Conservation (phyloP, 202 grass and related monocot species). For the Brachypodium distachyon region DNA sequence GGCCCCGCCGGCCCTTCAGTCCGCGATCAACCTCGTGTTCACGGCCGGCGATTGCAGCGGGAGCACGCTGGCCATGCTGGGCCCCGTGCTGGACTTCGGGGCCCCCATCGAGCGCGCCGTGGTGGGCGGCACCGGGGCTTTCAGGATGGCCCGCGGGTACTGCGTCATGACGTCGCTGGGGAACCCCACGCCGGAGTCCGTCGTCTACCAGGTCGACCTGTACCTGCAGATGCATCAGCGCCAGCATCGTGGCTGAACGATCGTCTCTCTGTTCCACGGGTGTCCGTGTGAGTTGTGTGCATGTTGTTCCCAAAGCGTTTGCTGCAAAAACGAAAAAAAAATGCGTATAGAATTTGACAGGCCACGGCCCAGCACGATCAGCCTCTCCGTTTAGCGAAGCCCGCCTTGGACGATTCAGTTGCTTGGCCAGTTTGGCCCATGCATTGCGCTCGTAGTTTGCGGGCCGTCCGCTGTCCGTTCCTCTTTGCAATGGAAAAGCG, state of each 20-base stretch:
- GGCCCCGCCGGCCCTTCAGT: background rate
- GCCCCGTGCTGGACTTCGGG: background rate
- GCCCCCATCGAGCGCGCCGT: background rate
- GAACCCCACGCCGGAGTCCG: background rate
- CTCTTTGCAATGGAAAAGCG: no score
- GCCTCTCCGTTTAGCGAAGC: no score
- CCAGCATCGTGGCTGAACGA: no score
- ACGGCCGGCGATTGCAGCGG: background rate
- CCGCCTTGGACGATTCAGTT: no score
- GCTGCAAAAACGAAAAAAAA: no score
- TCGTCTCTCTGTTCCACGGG: no score
- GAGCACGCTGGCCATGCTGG: slow-evolving; percentile 21
- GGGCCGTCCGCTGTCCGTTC: background rate
- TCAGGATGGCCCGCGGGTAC: slow-evolving; percentile 15
- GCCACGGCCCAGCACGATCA: no score
- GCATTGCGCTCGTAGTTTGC: background rate
- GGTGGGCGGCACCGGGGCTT: slow-evolving; percentile 14
- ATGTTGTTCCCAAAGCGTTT: no score
- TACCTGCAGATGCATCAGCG: background rate
- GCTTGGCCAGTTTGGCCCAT: no score
- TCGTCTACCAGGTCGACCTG: slow-evolving; percentile 1
- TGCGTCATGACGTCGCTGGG: background rate
- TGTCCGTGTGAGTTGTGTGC: no score
- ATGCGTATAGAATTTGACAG: no score
- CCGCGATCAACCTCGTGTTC: slow-evolving; percentile 18